These are phyloP conservation scores for Pelargonium cotyledonis DNA, from an alignment of 441 rosid species.

Conservation along the genomic window DNA sequence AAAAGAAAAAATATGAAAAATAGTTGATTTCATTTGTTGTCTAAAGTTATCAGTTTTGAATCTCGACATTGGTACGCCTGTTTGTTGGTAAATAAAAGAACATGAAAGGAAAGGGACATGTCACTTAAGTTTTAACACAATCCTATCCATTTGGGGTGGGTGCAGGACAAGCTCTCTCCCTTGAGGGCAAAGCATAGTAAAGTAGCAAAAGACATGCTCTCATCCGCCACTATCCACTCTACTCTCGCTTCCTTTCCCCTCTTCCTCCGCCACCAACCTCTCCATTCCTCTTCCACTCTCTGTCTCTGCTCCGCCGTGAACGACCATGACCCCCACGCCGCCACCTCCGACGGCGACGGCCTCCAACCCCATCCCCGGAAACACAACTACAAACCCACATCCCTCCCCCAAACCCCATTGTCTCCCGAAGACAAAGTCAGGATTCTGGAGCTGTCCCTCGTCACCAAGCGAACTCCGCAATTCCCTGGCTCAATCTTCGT, in stretches of 20 bases:
- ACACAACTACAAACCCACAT: conserved; percentile 10
- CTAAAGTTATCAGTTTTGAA: too few species aligned
- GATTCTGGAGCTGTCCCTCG: conserved; percentile 54
- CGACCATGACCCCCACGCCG: neutral
- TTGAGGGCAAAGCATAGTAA: too few species aligned
- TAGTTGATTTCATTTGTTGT: too few species aligned
- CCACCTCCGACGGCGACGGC: neutral
- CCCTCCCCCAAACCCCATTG: conserved; percentile 13
- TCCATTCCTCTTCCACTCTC: neutral
- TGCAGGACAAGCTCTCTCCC: too few species aligned
- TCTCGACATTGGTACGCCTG: too few species aligned
- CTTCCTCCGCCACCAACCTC: neutral
- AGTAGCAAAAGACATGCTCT: too few species aligned
- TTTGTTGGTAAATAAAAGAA: too few species aligned
- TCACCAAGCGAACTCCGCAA: conserved; percentile 54
- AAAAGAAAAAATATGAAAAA: too few species aligned
- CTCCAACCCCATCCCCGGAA: conserved; percentile 8
- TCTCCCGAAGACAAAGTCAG: conserved; percentile 38
- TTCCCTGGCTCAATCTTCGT: conserved; percentile 72
- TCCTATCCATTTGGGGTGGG: too few species aligned
- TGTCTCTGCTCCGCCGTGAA: neutral
- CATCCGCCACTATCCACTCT: neutral
- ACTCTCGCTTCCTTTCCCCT: neutral
- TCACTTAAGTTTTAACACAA: too few species aligned
- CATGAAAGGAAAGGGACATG: too few species aligned